Evolutionary conservation across 164 flowering plant species (phyloP).

Genomic region (Chloranthus sessilifolius): DNA sequence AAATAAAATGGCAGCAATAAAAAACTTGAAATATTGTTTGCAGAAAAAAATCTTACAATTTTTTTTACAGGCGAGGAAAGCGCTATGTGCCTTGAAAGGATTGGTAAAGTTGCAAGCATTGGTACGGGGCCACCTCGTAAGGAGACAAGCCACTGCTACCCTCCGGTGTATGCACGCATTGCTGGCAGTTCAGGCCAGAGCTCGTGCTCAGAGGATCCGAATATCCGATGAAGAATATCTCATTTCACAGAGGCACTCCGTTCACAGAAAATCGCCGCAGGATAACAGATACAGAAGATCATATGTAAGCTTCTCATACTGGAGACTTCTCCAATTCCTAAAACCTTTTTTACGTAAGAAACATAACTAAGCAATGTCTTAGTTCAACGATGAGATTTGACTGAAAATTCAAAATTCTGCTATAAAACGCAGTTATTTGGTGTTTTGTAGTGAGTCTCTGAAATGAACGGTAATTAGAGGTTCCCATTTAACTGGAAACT

Average conservation of each 20-base stretch:
- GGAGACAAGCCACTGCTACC: constrained; percentile 82
- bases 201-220: constrained; percentile 66
- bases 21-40: too few relatives aligned
- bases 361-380: neutral
- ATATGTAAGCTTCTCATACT: constrained; percentile 32
- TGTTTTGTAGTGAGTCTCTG: neutral
- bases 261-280: constrained; percentile 47
- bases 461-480: too few relatives aligned
- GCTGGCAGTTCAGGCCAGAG: constrained; percentile 71
- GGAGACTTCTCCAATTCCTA: neutral
- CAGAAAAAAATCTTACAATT: too few relatives aligned
- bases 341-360: neutral
- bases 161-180: constrained; percentile 94
- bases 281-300: constrained; percentile 36
- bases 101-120: constrained; percentile 92
- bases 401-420: neutral
- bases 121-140: constrained; percentile 87
- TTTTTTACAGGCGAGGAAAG: constrained; percentile 78
- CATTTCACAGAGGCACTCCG: constrained; percentile 32
- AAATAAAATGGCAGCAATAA: too few relatives aligned
- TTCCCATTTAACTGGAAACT: too few relatives aligned
- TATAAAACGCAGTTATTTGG: neutral
- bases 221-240: constrained; percentile 45
- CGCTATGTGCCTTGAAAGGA: constrained; percentile 75
- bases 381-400: neutral